Conservation (phyloP, 2,329 filamentous ascomycete genomes). For the Ophiostoma himal-ulmi region DNA sequence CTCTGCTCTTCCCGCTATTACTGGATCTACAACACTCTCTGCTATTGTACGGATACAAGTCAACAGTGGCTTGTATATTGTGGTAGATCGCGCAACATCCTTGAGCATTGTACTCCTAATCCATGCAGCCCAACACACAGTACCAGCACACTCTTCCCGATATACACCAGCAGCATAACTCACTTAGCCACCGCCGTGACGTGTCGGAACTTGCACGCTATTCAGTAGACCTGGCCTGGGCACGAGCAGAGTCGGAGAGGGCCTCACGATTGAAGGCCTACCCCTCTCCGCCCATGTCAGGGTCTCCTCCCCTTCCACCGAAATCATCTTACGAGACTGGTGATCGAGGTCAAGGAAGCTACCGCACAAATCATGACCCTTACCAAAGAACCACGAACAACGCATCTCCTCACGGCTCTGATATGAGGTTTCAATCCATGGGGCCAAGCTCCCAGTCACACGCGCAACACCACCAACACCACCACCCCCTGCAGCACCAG, state of each 20-base stretch:
- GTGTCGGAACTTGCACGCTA: constrained; percentile 50
- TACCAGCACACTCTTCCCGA: constrained; percentile 33
- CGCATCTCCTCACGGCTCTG: constrained; percentile 32
- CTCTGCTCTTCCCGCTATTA: neutral
- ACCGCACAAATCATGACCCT: constrained; percentile 45
- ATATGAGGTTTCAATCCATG: constrained; percentile 32
- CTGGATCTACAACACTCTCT: neutral
- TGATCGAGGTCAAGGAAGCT: constrained; percentile 49
- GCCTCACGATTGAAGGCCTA: constrained; percentile 54
- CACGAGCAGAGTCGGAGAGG: constrained; percentile 49
- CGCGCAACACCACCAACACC: constrained; percentile 17
- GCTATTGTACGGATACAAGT: constrained; percentile 5
- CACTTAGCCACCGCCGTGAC: constrained; percentile 55
- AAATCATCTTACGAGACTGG: constrained; percentile 53
- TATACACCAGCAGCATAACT: constrained; percentile 35
- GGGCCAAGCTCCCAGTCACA: constrained; percentile 2
- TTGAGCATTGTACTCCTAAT: constrained; percentile 26
- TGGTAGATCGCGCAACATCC: constrained; percentile 3
- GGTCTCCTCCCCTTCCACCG: constrained; percentile 56
- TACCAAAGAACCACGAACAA: constrained; percentile 40
- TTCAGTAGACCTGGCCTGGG: constrained; percentile 52
- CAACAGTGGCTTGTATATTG: neutral
- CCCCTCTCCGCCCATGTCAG: constrained; percentile 70
- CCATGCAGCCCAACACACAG: constrained; percentile 49
- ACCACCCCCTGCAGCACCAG: neutral